Base-by-base conservation (phyloP, 352 stramenopile genomes). In the Bremia lactucae region DNA sequence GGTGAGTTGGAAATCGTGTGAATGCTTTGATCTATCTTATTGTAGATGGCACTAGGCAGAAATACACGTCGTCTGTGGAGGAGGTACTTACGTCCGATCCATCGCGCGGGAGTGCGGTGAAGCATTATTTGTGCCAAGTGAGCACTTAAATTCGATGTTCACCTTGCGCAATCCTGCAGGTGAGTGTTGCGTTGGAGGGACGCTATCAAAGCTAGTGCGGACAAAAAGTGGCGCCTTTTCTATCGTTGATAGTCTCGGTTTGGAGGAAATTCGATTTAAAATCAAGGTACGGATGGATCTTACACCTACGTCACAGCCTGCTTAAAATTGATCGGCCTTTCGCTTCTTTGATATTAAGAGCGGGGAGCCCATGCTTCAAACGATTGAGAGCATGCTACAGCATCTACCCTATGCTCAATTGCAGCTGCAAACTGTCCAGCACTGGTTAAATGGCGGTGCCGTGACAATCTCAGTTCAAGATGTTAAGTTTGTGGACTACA, bases 51-150 rank as follows among this genome's bases (percentile, higher is more conserved):
- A 14, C 15, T n/a, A 72, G 55, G 44, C 55, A 40, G 42, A 38
- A 2, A 72, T 94, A 22, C 46, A 56, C 13, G 78, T 91, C 22
- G 59, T 54, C 2, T 94, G 81, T 43, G 78, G 66, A 28, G 65
- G 62, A 23, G 81, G 81, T 13, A 94, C 81, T 11, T 94, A 94
- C 53, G 88, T 94, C 45, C 76, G 81, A 13, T 91, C 78, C 3
- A 94, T 94, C 42, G 81, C 81, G 1, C 72, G 81, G 4, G 81
- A 94, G 48, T 88, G 76, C 26, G 81, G 81, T 6, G 78, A 94
- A 42, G 62, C 59, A 13, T 45, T 91, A 5, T 7, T 69, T 25
- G 44, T 81, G 2, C 72, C 74, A 13, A 33, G 26, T 0, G 36
- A 57, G 6, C 15, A 50, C 0, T 11, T 66, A 4, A 49, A 69